Evolutionary conservation across 495 filamentous ascomycete species (phyloP).

Genomic region (Clavariopsis aquatica): DNA sequence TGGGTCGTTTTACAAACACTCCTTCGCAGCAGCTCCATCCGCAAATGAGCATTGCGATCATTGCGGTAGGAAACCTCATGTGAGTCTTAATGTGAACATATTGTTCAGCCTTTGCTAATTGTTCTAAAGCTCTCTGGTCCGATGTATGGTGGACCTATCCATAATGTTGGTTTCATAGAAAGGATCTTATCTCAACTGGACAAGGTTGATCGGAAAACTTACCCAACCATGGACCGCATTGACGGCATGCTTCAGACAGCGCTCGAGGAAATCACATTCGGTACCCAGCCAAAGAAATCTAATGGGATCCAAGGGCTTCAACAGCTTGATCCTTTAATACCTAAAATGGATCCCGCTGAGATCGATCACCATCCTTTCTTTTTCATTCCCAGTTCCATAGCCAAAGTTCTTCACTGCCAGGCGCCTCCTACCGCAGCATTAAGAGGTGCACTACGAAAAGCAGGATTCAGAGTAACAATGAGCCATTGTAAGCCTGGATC

Average conservation of each 20-base stretch:
- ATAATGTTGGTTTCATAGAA: slow-evolving; percentile 78
- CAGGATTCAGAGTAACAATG: slow-evolving; percentile 78
- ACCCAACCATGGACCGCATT: slow-evolving; percentile 76
- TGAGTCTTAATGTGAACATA: slow-evolving; percentile 12
- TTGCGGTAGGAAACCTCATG: slow-evolving; percentile 81
- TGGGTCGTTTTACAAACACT: slow-evolving; percentile 69
- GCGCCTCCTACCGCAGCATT: slow-evolving; percentile 71
- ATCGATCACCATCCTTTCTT: slow-evolving; percentile 80
- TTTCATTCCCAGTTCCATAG: slow-evolving; percentile 69
- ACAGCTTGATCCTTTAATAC: slow-evolving; percentile 16
- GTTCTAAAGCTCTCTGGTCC: slow-evolving; percentile 67
- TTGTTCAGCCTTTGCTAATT: slow-evolving; percentile 1
- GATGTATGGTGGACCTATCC: slow-evolving; percentile 91
- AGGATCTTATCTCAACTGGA: slow-evolving; percentile 70
- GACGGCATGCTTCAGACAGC: slow-evolving; percentile 90
- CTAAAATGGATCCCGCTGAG: slow-evolving; percentile 27
- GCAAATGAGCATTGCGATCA: slow-evolving; percentile 67
- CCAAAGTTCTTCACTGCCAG: slow-evolving; percentile 73
- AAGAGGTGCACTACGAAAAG: slow-evolving; percentile 73
- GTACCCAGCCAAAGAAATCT: neutral
- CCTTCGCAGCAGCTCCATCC: slow-evolving; percentile 67
- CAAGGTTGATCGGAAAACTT: slow-evolving; percentile 60
- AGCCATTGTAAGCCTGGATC: slow-evolving; percentile 87
- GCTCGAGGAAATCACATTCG: slow-evolving; percentile 63
- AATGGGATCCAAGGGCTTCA: neutral